These are phyloP conservation scores for Carpinus fangiana DNA, from an alignment of 306 rosid species.

Conservation along the genomic window DNA sequence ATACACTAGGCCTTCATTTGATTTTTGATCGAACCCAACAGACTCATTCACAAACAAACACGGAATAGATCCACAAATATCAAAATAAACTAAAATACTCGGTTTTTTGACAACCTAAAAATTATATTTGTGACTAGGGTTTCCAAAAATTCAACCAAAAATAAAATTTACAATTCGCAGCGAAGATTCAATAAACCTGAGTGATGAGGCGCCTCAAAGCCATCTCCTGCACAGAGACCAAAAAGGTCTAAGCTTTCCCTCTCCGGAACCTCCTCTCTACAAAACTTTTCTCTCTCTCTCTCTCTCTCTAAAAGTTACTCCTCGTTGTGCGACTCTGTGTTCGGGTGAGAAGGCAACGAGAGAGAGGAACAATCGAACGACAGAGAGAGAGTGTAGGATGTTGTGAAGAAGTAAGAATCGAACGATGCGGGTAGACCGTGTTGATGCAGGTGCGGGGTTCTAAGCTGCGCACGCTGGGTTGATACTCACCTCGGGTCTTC, in stretches of 20 bases:
- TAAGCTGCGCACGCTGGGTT: slow-evolving; percentile 5
- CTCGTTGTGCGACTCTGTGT: not conserved
- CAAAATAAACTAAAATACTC: not conserved
- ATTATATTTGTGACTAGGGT: slow-evolving; percentile 35
- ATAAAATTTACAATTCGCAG: not conserved
- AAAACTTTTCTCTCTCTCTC: not conserved
- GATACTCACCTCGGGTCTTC: not conserved
- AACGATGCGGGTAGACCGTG: not conserved
- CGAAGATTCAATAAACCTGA: slow-evolving; percentile 48
- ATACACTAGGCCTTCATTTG: not conserved
- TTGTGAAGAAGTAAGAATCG: not conserved
- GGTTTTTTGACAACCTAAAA: not conserved
- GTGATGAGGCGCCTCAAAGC: slow-evolving; percentile 65
- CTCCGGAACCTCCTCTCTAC: not conserved
- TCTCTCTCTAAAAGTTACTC: not conserved
- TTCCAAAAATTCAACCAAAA: slow-evolving; percentile 17
- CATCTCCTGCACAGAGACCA: slow-evolving; percentile 38
- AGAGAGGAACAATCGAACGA: not conserved
- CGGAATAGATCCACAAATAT: not conserved
- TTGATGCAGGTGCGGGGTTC: slow-evolving; percentile 10
- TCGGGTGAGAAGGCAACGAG: slow-evolving; percentile 11
- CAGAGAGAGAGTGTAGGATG: not conserved
- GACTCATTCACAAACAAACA: not conserved
- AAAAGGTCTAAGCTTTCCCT: slow-evolving; percentile 5
- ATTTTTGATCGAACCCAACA: not conserved